Base-by-base conservation (phyloP, 2,329 filamentous ascomycete genomes). In the Xylariaceae sp. region DNA sequence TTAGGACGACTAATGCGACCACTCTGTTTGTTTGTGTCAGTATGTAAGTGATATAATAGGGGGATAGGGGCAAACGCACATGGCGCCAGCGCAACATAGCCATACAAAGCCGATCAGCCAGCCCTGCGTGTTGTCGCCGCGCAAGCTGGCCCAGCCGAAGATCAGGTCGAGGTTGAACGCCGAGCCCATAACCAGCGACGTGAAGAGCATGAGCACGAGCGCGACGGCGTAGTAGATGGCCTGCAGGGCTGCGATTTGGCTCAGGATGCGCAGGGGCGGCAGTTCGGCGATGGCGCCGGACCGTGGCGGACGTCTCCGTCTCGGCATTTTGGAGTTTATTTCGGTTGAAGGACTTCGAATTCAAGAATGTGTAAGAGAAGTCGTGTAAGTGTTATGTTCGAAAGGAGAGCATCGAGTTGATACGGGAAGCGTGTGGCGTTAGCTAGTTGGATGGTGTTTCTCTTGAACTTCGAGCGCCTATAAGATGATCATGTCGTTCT, bases 1-100 rank as follows among this genome's bases (percentile, higher is more conserved):
- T 85, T 59, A 97, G 79, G 56, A 93, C 76, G 54, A 96, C 85
- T 59, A 97, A 88, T 48, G 91, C 89, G 60, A 95, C 85, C 48
- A 90, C 85, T 72, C 93, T 97, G 70, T 61, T 47, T 13, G 2
- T 39, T 7, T 5, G 8, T 10, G 23, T 41, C 5, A 11, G 7
- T 11, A 56, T 55, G 34, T 34, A 18, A 53, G 47, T 45, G 45
- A 58, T 3, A 13, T 41, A 41, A 41, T 41, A 41, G 37, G 37
- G 37, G 6, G 1, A 13, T 9, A 34, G 52, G 23, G 15, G 30
- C 34, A 54, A 23, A 82, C 79, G 64, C 79, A 78, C 62, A 84
- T 67, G 0, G 80, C 82, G 10, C 80, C 82, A 53, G 82, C 78
- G 64, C 55, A 86, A 68, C 55, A 85, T 57, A 73, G 48, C 81